Evolutionary conservation across 257 asterid species (phyloP).

Genomic region (Anisodus tanguticus): DNA sequence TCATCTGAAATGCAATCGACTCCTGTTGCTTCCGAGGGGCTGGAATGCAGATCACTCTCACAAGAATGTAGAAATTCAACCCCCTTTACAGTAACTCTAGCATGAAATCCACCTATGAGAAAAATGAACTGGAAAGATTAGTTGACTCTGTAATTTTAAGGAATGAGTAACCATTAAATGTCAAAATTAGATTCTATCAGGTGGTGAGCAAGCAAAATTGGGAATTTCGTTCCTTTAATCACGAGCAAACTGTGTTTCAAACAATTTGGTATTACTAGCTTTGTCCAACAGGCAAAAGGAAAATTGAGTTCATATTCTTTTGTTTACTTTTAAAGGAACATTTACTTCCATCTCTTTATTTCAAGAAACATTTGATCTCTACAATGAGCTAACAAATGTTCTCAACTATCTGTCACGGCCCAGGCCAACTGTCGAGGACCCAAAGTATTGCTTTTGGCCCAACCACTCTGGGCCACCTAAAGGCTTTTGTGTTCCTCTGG

Average conservation of each 20-base stretch:
- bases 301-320: background rate
- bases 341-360: background rate
- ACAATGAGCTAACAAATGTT: background rate
- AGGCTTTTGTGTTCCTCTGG: background rate
- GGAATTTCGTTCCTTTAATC: background rate
- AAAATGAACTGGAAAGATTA: constrained; percentile 3
- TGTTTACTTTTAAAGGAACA: background rate
- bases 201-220: background rate
- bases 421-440: background rate
- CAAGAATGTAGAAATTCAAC: constrained; percentile 4
- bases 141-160: background rate
- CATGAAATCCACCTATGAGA: constrained; percentile 27
- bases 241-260: background rate
- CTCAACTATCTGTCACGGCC: background rate
- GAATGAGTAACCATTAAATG: background rate
- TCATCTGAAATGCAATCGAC: constrained; percentile 29
- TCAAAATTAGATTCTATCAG: background rate
- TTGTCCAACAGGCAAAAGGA: background rate
- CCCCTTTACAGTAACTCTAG: background rate
- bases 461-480: background rate
- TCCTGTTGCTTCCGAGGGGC: constrained; percentile 32
- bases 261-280: background rate
- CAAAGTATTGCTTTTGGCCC: background rate
- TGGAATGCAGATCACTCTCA: constrained; percentile 16
- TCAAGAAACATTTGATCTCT: background rate